Conservation (phyloP, 768 basidiomycete species). For the Tricholoma terreum region DNA sequence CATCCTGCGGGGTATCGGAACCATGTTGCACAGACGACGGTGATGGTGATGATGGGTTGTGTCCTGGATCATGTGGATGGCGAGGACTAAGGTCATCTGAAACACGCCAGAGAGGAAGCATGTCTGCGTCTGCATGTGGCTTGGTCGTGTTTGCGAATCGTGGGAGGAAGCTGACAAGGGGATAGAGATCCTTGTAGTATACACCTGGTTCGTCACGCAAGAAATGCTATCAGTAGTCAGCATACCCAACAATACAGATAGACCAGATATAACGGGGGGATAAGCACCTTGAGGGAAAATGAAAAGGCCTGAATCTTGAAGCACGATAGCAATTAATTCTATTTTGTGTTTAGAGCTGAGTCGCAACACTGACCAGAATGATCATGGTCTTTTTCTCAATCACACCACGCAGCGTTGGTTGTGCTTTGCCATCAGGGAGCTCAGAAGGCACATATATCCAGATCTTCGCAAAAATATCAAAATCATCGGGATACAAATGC, state of each 20-base stretch:
- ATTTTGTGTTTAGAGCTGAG: background rate
- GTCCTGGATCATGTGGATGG: conserved; percentile 13
- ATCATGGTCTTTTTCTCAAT: conserved; percentile 78
- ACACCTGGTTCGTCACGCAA: conserved; percentile 67
- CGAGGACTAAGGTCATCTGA: conserved; percentile 33
- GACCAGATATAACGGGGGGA: background rate
- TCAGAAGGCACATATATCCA: conserved; percentile 56
- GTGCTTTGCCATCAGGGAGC: conserved; percentile 26
- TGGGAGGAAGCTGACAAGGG: conserved; percentile 65
- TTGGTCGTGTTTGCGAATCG: conserved; percentile 41
- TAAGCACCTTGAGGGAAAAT: conserved; percentile 61
- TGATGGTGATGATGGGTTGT: conserved; percentile 12
- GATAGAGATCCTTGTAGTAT: conserved; percentile 74
- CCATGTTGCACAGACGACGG: background rate
- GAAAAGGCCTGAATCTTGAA: conserved; percentile 63
- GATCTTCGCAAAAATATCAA: conserved; percentile 32
- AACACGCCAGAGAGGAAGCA: conserved; percentile 56
- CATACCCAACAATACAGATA: background rate
- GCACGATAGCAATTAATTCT: background rate
- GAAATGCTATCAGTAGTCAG: conserved; percentile 42
- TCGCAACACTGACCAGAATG: conserved; percentile 46
- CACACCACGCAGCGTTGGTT: conserved; percentile 39
- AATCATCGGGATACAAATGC: too few species aligned
- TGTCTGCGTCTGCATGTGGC: conserved; percentile 34
- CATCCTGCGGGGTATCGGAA: conserved; percentile 6